phyloP scores from a whole-genome alignment of 2,329 filamentous ascomycete species.

The Colletotrichum navitas region DNA sequence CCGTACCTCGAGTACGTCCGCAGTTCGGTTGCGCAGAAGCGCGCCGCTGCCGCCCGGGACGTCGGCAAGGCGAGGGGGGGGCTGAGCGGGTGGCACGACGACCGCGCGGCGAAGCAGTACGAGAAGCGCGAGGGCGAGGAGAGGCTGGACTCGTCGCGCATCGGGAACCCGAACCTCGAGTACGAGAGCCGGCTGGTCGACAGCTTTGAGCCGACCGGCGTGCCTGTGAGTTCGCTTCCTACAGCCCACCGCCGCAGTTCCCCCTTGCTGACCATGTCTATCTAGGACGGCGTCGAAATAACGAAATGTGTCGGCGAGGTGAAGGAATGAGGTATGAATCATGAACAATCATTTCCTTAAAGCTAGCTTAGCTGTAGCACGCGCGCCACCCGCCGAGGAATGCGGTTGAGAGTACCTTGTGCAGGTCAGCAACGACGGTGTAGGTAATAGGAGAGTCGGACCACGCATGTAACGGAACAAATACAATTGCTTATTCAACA shows the following conservation, averaged over 20 bases:
- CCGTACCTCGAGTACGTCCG: conserved; percentile 79
- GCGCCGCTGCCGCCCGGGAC: conserved; percentile 52
- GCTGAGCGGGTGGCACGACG: conserved; percentile 51
- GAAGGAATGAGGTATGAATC: conserved; percentile 15
- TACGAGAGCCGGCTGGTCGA: conserved; percentile 75
- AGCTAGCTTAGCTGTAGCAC: neutral
- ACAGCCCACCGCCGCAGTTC: neutral
- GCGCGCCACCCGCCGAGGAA: no score
- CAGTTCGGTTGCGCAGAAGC: conserved; percentile 73
- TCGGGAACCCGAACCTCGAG: conserved; percentile 73
- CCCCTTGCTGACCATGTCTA: conserved; percentile 47
- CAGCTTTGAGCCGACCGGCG: conserved; percentile 77
- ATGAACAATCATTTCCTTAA: neutral
- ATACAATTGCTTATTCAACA: conserved; percentile 28
- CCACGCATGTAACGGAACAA: conserved; percentile 18
- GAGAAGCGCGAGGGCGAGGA: conserved; percentile 67
- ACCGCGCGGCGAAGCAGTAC: conserved; percentile 62
- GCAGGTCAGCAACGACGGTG: neutral
- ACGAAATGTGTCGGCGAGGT: conserved; percentile 66
- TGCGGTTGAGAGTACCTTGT: no score
- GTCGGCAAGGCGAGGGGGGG: conserved; percentile 44
- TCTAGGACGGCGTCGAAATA: conserved; percentile 75
- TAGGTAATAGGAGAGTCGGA: neutral
- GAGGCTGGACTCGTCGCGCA: conserved; percentile 48
- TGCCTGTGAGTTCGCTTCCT: conserved; percentile 63